phyloP scores from a whole-genome alignment of 257 asterid genomes.

The Knoxia roxburghii region DNA sequence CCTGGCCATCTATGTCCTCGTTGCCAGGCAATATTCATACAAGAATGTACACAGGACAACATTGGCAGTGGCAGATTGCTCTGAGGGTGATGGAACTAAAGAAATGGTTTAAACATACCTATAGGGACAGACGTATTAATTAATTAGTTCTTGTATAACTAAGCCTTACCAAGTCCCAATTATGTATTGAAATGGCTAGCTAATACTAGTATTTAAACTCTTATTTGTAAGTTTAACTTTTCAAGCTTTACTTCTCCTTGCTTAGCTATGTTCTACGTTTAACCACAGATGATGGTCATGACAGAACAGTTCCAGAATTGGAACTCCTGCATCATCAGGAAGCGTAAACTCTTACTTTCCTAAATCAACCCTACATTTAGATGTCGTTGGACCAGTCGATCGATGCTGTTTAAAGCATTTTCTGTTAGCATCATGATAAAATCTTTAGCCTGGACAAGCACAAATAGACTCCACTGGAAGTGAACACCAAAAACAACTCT shows the following conservation, averaged over 20 bases:
- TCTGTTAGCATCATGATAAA: background rate
- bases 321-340: background rate
- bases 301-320: background rate
- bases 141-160: background rate
- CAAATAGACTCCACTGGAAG: too few relatives aligned
- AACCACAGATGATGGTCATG: background rate
- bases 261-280: background rate
- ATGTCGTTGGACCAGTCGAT: background rate
- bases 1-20: constrained; percentile 36
- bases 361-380: background rate
- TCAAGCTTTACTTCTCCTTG: background rate
- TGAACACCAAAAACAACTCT: background rate
- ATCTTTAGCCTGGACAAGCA: background rate
- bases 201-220: background rate
- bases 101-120: constrained; percentile 22
- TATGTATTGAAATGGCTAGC: background rate
- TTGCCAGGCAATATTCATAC: constrained; percentile 55
- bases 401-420: background rate
- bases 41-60: constrained; percentile 52
- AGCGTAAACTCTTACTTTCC: background rate
- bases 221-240: background rate
- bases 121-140: background rate
- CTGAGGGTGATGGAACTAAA: constrained; percentile 21
- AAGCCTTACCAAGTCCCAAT: background rate
- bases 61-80: constrained; percentile 46